A percentile compares a stretch with the other conserved stretches of the same genome.
These are phyloP conservation scores for Vaccinium myrtillus DNA, from an alignment of 148 eudicot genomes.

Conservation along the genomic window DNA sequence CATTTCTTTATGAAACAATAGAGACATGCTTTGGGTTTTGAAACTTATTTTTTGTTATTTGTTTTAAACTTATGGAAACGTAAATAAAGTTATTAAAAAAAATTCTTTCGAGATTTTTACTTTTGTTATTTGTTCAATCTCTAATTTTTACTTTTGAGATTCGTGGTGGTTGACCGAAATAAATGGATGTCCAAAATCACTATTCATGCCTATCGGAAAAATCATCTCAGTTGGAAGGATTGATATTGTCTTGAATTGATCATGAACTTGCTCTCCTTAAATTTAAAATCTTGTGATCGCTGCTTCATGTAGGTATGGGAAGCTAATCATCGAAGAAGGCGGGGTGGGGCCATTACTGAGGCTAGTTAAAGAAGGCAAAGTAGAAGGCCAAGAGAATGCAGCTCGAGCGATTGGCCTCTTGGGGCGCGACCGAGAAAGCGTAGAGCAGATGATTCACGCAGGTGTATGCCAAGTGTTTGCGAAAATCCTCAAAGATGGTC, in stretches of 20 bases:
- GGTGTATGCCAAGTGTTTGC: conserved; percentile 80
- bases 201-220: too few relatives aligned
- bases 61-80: too few relatives aligned
- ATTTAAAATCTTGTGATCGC: not conserved
- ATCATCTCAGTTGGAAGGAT: too few relatives aligned
- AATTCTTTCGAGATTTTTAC: too few relatives aligned
- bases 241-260: too few relatives aligned
- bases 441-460: conserved; percentile 69
- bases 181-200: too few relatives aligned
- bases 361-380: conserved; percentile 68
- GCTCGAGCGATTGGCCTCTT: conserved; percentile 71
- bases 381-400: conserved; percentile 92
- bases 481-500: conserved; percentile 83
- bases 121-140: not conserved
- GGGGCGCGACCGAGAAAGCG: conserved; percentile 72
- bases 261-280: too few relatives aligned
- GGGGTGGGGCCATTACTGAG: conserved; percentile 76
- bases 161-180: not conserved
- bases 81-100: too few relatives aligned
- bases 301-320: conserved; percentile 39
- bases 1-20: not conserved
- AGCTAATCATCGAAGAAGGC: conserved; percentile 87
- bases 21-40: not conserved
- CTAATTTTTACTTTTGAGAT: not conserved
- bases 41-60: not conserved